Evolutionary conservation across 495 filamentous ascomycete species (phyloP).

Genomic region (Entonaema liquescens): DNA sequence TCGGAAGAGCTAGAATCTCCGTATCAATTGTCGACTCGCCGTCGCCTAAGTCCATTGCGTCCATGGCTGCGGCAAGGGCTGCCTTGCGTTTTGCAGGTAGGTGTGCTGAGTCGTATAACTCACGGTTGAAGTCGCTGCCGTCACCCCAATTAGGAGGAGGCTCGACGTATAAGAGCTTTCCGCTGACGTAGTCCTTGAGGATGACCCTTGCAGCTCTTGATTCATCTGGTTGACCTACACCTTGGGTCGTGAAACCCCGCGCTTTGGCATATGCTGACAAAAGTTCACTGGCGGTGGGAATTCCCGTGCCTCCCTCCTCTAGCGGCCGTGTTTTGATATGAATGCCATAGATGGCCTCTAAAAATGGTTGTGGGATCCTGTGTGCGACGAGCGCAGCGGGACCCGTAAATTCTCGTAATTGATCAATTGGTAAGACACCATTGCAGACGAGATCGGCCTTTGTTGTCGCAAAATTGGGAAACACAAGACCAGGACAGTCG

Average conservation of each 20-base stretch:
- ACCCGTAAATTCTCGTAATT: conserved; percentile 92
- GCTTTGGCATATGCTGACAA: conserved; percentile 87
- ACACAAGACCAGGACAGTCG: conserved; percentile 98
- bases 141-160: conserved; percentile 85
- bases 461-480: conserved; percentile 96
- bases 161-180: conserved; percentile 90
- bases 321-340: conserved; percentile 80
- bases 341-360: conserved; percentile 93
- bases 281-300: conserved; percentile 87
- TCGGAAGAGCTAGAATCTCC: conserved; percentile 56
- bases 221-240: conserved; percentile 90
- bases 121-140: conserved; percentile 79
- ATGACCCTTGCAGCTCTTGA: conserved; percentile 89
- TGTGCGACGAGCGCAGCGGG: conserved; percentile 87
- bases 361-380: conserved; percentile 87
- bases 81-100: conserved; percentile 77
- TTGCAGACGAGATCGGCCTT: conserved; percentile 97
- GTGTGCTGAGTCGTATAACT: conserved; percentile 82
- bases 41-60: conserved; percentile 52
- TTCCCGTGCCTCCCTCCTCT: conserved; percentile 93
- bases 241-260: conserved; percentile 86
- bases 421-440: conserved; percentile 96
- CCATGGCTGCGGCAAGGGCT: conserved; percentile 60
- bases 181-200: conserved; percentile 97
- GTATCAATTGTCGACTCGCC: conserved; percentile 53